These are phyloP conservation scores for Trametopsis cervina DNA, from an alignment of 768 basidiomycete species.

Conservation along the genomic window DNA sequence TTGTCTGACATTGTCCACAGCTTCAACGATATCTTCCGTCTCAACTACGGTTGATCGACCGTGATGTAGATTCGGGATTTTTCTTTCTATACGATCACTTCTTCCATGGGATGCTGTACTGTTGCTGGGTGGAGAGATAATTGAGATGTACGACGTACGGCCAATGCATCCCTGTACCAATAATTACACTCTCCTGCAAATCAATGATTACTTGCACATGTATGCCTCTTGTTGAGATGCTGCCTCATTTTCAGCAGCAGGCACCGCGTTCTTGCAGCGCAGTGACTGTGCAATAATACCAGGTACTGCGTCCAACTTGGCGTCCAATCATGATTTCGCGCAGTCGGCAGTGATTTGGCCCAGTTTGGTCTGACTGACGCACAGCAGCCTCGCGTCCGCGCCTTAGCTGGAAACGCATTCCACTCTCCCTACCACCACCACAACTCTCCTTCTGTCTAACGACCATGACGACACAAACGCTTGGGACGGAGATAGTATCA, in stretches of 20 bases:
- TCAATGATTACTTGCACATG: too few species aligned
- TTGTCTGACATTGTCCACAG: slow-evolving; percentile 29
- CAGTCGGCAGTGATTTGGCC: slow-evolving; percentile 1
- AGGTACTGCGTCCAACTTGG: too few species aligned
- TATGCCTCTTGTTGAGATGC: too few species aligned
- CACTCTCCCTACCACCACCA: slow-evolving; percentile 7
- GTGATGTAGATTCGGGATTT: background rate
- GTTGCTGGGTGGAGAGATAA: too few species aligned
- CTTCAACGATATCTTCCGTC: slow-evolving; percentile 88
- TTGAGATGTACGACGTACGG: too few species aligned
- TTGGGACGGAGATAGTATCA: slow-evolving; percentile 76
- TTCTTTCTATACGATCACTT: background rate
- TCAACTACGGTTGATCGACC: slow-evolving; percentile 51
- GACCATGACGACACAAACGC: slow-evolving; percentile 41
- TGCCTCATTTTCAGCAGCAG: too few species aligned
- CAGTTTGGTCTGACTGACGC: background rate
- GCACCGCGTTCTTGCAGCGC: too few species aligned
- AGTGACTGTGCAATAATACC: too few species aligned
- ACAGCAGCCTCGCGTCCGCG: slow-evolving; percentile 10
- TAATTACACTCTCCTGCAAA: too few species aligned
- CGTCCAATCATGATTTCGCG: too few species aligned
- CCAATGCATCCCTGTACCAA: too few species aligned
- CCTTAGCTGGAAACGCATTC: slow-evolving; percentile 4
- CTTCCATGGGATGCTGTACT: background rate
- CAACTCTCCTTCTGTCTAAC: slow-evolving; percentile 2